phyloP scores from a whole-genome alignment of 768 basidiomycete genomes.

The Asterophora lycoperdoides region DNA sequence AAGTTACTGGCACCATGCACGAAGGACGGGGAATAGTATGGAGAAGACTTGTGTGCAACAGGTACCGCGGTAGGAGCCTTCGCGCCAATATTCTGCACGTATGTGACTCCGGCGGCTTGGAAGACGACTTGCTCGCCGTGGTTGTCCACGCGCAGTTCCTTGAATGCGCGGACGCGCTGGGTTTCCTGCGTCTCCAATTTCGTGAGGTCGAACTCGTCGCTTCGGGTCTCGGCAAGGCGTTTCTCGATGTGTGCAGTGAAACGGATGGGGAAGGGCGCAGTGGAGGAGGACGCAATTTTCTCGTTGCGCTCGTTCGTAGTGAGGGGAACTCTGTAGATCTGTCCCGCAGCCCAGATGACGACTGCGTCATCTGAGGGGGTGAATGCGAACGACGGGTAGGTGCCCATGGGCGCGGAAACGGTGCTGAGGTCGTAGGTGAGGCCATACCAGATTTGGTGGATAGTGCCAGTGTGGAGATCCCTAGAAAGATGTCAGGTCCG shows the following conservation, averaged over 20 bases:
- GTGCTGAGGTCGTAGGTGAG: conserved; percentile 61
- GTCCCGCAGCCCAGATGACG: conserved; percentile 72
- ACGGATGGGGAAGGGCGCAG: conserved; percentile 43
- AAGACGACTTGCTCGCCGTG: conserved; percentile 52
- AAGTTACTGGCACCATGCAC: conserved; percentile 46
- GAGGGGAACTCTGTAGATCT: conserved; percentile 62
- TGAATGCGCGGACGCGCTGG: conserved; percentile 59
- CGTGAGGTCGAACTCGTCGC: conserved; percentile 45
- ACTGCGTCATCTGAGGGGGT: conserved; percentile 54
- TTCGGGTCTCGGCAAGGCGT: conserved; percentile 57
- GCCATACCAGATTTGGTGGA: conserved; percentile 63
- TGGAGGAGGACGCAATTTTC: conserved; percentile 35
- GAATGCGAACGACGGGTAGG: conserved; percentile 74
- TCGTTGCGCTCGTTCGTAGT: conserved; percentile 50
- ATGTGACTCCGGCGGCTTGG: conserved; percentile 61
- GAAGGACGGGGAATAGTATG: conserved; percentile 70
- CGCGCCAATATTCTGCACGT: conserved; percentile 41
- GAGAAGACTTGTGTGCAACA: conserved; percentile 38
- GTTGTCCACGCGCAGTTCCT: conserved; percentile 55
- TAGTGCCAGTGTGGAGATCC: conserved; percentile 62
- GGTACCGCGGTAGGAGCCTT: conserved; percentile 38
- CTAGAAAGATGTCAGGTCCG: conserved; percentile 27
- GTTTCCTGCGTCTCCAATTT: conserved; percentile 48
- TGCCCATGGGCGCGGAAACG: conserved; percentile 74
- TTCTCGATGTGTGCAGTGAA: conserved; percentile 65